phyloP scores from a whole-genome alignment of 2,329 filamentous ascomycete genomes.

The Aureobasidium zeae region DNA sequence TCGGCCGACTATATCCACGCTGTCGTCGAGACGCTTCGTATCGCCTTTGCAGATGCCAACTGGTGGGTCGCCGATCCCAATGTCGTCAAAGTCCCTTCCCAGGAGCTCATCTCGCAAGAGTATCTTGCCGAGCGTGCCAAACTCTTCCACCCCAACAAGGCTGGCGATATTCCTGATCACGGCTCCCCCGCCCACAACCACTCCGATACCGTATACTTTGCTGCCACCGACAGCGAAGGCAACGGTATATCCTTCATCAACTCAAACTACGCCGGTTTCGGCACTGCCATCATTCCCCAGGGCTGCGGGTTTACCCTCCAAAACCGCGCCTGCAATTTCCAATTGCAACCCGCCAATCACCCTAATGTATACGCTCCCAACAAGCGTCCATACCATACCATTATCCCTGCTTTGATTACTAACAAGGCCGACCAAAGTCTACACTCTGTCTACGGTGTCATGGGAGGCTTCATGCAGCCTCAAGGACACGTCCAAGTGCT shows the following conservation, averaged over 20 bases:
- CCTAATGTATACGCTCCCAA: slow-evolving; percentile 71
- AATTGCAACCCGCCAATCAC: slow-evolving; percentile 53
- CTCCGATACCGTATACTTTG: slow-evolving; percentile 92
- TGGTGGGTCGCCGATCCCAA: slow-evolving; percentile 89
- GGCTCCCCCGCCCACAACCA: slow-evolving; percentile 78
- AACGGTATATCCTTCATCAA: slow-evolving; percentile 97
- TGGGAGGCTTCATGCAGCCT: slow-evolving; percentile 98
- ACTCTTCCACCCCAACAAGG: slow-evolving; percentile 49
- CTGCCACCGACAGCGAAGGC: slow-evolving; percentile 67
- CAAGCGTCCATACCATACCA: slow-evolving; percentile 94
- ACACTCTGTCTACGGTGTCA: slow-evolving; percentile 85
- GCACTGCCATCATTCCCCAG: slow-evolving; percentile 72
- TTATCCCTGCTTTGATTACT: slow-evolving; percentile 87
- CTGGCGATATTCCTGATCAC: slow-evolving; percentile 49
- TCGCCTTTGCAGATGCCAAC: slow-evolving; percentile 78
- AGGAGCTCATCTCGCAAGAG: slow-evolving; percentile 57
- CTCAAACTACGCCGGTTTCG: slow-evolving; percentile 84
- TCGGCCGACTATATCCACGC: slow-evolving; percentile 65
- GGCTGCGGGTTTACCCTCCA: slow-evolving; percentile 90
- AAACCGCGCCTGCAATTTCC: slow-evolving; percentile 85
- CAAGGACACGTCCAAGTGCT: slow-evolving; percentile 93
- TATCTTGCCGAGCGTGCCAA: slow-evolving; percentile 66
- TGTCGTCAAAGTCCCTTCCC: slow-evolving; percentile 57
- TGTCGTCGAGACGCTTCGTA: slow-evolving; percentile 76
- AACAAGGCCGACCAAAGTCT: slow-evolving; percentile 63